phyloP scores from a whole-genome alignment of 768 basidiomycete species.

The Auricularia cornea region DNA sequence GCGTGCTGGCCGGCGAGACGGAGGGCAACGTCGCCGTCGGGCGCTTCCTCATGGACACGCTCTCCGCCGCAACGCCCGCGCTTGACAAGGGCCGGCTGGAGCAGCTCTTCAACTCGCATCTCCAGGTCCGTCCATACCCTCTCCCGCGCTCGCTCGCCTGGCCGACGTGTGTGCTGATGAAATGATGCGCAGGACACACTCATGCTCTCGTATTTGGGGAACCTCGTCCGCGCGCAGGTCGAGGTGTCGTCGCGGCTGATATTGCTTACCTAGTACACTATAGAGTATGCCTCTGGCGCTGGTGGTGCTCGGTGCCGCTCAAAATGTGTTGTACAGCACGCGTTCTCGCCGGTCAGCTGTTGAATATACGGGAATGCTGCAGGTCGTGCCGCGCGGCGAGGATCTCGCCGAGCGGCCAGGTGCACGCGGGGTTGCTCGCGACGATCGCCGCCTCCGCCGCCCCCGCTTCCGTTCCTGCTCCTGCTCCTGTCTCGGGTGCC shows the following conservation, averaged over 20 bases:
- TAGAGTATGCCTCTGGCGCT: not conserved
- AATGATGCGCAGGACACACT: constrained; percentile 60
- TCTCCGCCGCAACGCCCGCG: constrained; percentile 54
- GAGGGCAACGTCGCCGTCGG: constrained; percentile 81
- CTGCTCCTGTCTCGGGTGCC: not conserved
- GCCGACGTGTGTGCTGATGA: constrained; percentile 9
- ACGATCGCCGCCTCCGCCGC: not conserved
- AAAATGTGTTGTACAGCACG: not conserved
- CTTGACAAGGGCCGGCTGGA: constrained; percentile 46
- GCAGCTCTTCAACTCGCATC: constrained; percentile 55
- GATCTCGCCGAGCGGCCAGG: constrained; percentile 95
- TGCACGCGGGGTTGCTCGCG: constrained; percentile 54
- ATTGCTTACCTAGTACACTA: constrained; percentile 37
- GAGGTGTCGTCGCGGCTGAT: constrained; percentile 86
- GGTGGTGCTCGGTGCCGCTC: not conserved
- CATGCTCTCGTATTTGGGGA: constrained; percentile 92
- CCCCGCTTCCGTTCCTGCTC: not conserved
- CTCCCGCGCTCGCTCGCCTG: not conserved
- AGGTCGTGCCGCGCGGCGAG: constrained; percentile 84
- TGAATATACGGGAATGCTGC: constrained; percentile 95
- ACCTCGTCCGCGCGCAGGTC: constrained; percentile 86
- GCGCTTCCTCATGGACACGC: constrained; percentile 82
- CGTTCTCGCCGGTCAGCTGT: constrained; percentile 42
- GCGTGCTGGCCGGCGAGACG: constrained; percentile 67
- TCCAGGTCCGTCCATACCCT: constrained; percentile 51